Conservation (phyloP, 805 yeast species). For the Lachancea mirantina region DNA sequence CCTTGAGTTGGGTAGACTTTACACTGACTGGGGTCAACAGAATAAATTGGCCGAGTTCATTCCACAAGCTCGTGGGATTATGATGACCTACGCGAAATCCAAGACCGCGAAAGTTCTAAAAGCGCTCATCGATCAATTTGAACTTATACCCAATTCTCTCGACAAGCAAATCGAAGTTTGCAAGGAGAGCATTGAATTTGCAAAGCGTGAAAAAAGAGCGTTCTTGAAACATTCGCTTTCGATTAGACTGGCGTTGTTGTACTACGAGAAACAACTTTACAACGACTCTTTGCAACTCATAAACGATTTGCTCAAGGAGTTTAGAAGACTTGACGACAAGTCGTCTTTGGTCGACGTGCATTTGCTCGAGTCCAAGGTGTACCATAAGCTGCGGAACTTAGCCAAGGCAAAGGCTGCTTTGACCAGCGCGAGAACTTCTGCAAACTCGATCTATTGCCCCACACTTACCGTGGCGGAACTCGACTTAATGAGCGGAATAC, state of each 20-base stretch:
- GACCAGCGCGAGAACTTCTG: slow-evolving; percentile 93
- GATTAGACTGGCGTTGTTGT: slow-evolving; percentile 70
- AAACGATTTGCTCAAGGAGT: slow-evolving; percentile 66
- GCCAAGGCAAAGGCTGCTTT: slow-evolving; percentile 88
- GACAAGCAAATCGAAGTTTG: slow-evolving; percentile 70
- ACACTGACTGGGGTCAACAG: slow-evolving; percentile 42
- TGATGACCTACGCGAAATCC: slow-evolving; percentile 80
- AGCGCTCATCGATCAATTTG: slow-evolving; percentile 71
- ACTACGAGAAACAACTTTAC: slow-evolving; percentile 57
- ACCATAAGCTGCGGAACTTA: slow-evolving; percentile 83
- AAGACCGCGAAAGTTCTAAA: slow-evolving; percentile 89
- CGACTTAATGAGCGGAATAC: slow-evolving; percentile 89
- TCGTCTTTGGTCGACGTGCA: slow-evolving; percentile 94
- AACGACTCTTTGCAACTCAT: slow-evolving; percentile 68
- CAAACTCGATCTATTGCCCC: slow-evolving; percentile 94
- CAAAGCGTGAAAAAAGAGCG: slow-evolving; percentile 71
- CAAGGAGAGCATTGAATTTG: slow-evolving; percentile 80
- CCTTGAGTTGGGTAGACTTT: slow-evolving; percentile 67
- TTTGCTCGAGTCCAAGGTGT: slow-evolving; percentile 80
- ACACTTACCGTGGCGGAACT: slow-evolving; percentile 90
- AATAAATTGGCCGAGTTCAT: slow-evolving; percentile 55
- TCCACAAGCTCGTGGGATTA: slow-evolving; percentile 57
- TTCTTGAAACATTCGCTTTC: slow-evolving; percentile 86
- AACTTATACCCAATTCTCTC: slow-evolving; percentile 50
- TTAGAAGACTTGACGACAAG: slow-evolving; percentile 92